Base-by-base conservation (phyloP, 495 filamentous ascomycete species). In the Aspergillus affinis region DNA sequence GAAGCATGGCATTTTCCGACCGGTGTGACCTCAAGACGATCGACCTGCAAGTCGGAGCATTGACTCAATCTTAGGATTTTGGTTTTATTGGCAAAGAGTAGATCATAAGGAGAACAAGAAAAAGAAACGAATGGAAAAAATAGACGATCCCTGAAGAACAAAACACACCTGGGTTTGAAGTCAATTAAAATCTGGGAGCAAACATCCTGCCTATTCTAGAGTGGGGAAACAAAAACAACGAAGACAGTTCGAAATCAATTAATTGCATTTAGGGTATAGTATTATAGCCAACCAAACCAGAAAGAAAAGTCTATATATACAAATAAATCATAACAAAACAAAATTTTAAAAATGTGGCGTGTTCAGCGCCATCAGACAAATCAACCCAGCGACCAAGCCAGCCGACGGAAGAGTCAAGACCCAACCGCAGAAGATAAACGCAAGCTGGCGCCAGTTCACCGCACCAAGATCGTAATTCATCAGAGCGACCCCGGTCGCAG, bases 281-380 rank as follows among this genome's bases (percentile, higher is more conserved):
- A 27, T 12, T 13, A 48, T 15, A 4, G 13, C 19, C 54, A 27
- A 48, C 12, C n/a, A 21, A 47, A 50, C 3, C n/a, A 41, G 12
- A 48, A 59, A 18, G 30, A 18, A 23, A 47, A 51, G 6, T 41
- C 18, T 41, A 23, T 32, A 48, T 41, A 7, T 23, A 44, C 18
- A 54, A 19, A 30, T 5, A 6, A 9, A 41, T 1, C 10, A 36
- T 41, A 5, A 6, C 10, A 36, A 32, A 17, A n/a, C n/a, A 2
- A 13, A 20, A 36, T 50, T 54, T 56, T 67, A 75, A 29, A 75
- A 63, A 53, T 73, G 72, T 49, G 72, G 73, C 19, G 74, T 60
- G 55, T 78, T 78, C 60, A 78, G 50, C 4, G 71, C 71, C 67
- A 78, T 72, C 61, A 70, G 44, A 61, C 74, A 76, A 1, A 77